These are phyloP conservation scores for Aspergillus fumigatus DNA, from an alignment of 2,329 filamentous ascomycete genomes.

Conservation along the genomic window DNA sequence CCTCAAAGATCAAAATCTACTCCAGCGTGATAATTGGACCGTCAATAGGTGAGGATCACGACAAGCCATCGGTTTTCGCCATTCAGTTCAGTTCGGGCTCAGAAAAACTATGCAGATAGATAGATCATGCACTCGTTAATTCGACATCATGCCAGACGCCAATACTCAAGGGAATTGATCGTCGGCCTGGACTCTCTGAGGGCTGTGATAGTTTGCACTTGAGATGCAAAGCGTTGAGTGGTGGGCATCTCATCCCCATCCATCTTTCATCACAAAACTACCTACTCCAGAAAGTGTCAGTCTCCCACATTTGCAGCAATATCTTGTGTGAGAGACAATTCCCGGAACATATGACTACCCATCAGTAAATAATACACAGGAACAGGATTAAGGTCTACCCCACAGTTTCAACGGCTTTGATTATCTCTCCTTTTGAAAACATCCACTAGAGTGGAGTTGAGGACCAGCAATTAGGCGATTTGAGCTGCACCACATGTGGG, in stretches of 20 bases:
- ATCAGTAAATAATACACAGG: background rate
- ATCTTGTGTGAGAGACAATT: background rate
- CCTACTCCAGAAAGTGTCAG: background rate
- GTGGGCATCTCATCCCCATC: background rate
- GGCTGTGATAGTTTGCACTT: too few relatives aligned
- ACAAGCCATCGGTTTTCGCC: background rate
- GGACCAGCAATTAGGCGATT: background rate
- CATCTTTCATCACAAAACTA: background rate
- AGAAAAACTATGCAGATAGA: background rate
- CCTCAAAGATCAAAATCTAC: background rate
- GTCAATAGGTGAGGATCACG: background rate
- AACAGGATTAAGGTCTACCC: background rate
- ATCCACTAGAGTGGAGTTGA: background rate
- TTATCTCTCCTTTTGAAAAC: background rate
- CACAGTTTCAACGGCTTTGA: background rate
- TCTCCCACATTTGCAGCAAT: background rate
- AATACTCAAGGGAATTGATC: background rate
- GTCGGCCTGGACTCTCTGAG: too few relatives aligned
- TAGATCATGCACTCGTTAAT: background rate
- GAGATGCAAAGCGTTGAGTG: background rate
- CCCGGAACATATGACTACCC: background rate
- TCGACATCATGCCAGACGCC: background rate
- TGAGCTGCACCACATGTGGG: slow-evolving; percentile 10
- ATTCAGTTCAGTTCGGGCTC: background rate
- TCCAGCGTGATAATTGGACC: background rate